Percentiles rank a stretch among this genome's conserved stretches.
These are phyloP conservation scores for Trichoderma brevicompactum DNA, from an alignment of 2,329 filamentous ascomycete genomes.

Conservation along the genomic window DNA sequence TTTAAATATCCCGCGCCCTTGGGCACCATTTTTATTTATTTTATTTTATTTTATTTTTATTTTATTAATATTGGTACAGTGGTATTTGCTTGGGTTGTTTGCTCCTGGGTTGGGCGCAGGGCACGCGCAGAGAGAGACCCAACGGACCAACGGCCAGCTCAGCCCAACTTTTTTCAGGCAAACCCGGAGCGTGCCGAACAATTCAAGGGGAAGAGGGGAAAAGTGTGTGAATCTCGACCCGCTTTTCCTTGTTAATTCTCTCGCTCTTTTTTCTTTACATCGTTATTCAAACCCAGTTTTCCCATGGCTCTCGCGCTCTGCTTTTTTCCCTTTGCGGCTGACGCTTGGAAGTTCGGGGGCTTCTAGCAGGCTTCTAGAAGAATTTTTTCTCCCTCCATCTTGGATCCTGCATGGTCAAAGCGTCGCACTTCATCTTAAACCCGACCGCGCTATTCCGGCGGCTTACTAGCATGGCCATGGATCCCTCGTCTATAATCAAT, in stretches of 20 bases:
- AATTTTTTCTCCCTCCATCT: neutral
- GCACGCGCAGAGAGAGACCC: neutral
- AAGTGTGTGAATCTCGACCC: neutral
- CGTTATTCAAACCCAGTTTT: neutral
- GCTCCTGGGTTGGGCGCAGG: slow-evolving; percentile 8
- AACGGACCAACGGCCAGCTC: neutral
- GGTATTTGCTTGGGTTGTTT: slow-evolving; percentile 1
- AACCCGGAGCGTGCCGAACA: slow-evolving; percentile 23
- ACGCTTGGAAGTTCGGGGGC: slow-evolving; percentile 4
- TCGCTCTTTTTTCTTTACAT: neutral
- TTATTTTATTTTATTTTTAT: neutral
- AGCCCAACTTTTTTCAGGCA: neutral
- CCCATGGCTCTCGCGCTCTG: neutral
- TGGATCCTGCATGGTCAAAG: slow-evolving; percentile 1
- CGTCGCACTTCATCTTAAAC: slow-evolving; percentile 23
- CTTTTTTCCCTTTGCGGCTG: neutral
- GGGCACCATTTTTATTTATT: neutral
- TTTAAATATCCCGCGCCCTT: neutral
- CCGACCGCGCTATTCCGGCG: slow-evolving; percentile 20
- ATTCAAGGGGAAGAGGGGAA: neutral
- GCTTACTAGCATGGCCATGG: neutral
- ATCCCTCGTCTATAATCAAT: neutral
- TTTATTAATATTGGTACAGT: neutral
- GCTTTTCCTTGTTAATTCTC: neutral
- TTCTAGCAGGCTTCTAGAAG: slow-evolving; percentile 29